Evolutionary conservation across 2,329 filamentous ascomycete genomes (phyloP), one percentile per base, ranked within the genome.

Genomic region (Dryadomyces quercus-mongolicae): DNA sequence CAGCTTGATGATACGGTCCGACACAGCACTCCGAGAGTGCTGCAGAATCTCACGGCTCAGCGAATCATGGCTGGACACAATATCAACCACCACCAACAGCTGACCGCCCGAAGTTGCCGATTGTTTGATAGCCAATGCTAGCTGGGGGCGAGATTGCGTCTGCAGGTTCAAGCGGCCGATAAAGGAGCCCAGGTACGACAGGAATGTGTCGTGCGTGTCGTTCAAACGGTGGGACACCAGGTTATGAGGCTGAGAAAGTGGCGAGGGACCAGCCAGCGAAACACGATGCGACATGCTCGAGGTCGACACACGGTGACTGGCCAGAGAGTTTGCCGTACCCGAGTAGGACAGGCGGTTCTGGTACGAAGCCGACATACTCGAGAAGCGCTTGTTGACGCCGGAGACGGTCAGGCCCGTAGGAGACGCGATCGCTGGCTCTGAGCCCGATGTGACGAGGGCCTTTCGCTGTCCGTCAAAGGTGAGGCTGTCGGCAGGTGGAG

Each of bases 121-220:
- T 65, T 92, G 85, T 64, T 88, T 85, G 49, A 94, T 92, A 16
- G 88, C 90, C 12, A 84, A 71, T 36, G 90, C 82, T 50, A 97
- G 76, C 66, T 95, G 90, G 1, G 86, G 81, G 9, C 89, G 85
- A 8, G 90, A 93, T 58, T 93, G 85, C n/a, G 91, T 93, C 66
- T 96, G 90, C 57, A 96, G 75, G 67, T 96, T 89, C 54, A 96
- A 77, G 42, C 82, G 77, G 16, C 93, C 93, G 65, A 97, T 92
- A 66, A 97, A 95, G 5, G 89, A 94, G 51, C 88, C 92, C 52
- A 98, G 80, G 64, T 91, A 86, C 7, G 91, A 93, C 53, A 98
- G 73, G 64, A 97, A 95, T 8, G 81, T 81, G 70, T 97, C 91
- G 70, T 96, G 90, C 51, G 84, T 86, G 51, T 79, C 75, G 62